These are phyloP conservation scores for Fragaria ananassa DNA, from an alignment of 306 rosid species.

Conservation along the genomic window DNA sequence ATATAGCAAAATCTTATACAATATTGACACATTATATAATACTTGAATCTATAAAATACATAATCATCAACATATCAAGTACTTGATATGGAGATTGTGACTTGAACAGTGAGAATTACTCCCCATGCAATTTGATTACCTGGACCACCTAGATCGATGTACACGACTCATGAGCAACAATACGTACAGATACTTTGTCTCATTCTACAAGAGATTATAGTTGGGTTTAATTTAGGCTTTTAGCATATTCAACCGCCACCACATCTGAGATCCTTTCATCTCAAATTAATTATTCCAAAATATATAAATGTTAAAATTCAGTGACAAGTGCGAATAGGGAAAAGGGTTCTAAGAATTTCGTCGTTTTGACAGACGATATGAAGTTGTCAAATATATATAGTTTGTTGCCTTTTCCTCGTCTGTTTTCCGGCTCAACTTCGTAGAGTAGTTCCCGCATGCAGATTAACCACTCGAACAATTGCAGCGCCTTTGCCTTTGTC, in stretches of 20 bases:
- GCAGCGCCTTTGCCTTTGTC: no score
- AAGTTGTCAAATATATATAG: no score
- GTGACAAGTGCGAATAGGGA: neutral
- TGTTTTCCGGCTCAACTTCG: neutral
- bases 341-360: no score
- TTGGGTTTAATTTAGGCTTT: neutral
- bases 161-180: neutral
- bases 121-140: constrained; percentile 6
- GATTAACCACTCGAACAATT: no score
- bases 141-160: constrained; percentile 13
- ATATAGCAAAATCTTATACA: no score
- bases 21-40: no score
- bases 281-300: neutral
- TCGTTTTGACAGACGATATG: neutral
- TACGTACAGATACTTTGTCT: neutral
- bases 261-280: neutral
- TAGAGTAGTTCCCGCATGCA: neutral
- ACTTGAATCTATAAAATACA: no score
- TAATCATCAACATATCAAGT: no score
- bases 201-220: neutral
- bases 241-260: constrained; percentile 1
- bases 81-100: neutral
- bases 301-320: neutral
- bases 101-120: neutral
- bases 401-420: no score